Evolutionary conservation across 1,139 yeast genomes (phyloP).

Genomic region (Sugiyamaella sp.): DNA sequence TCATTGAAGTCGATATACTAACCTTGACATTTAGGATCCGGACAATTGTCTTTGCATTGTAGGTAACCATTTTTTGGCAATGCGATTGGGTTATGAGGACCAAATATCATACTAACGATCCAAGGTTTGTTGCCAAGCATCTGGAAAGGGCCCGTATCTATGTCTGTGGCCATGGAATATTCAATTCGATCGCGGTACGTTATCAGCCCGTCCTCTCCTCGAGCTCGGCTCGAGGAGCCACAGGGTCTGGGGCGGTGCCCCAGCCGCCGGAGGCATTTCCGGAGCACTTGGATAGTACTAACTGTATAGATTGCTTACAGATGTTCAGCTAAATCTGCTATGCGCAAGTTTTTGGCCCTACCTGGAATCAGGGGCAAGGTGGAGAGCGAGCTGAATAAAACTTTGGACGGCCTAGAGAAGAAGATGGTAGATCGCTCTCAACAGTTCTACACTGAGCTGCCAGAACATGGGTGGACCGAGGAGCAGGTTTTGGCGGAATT

Average conservation of each 20-base stretch:
- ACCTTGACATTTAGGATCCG: constrained; percentile 25
- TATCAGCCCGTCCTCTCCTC: not conserved
- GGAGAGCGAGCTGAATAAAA: constrained; percentile 58
- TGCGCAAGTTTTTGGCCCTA: constrained; percentile 29
- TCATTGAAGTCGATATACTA: too few species aligned
- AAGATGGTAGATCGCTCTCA: constrained; percentile 58
- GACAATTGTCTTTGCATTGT: constrained; percentile 33
- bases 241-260: not conserved
- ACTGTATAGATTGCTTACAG: constrained; percentile 20
- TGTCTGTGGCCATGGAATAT: constrained; percentile 25
- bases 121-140: constrained; percentile 24
- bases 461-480: constrained; percentile 57
- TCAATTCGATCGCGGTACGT: constrained; percentile 18
- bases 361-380: constrained; percentile 63
- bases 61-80: constrained; percentile 18
- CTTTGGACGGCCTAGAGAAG: constrained; percentile 54
- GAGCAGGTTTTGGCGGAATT: constrained; percentile 52
- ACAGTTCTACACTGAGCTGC: constrained; percentile 54
- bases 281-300: not conserved
- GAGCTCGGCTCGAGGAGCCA: not conserved
- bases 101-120: constrained; percentile 21
- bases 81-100: too few species aligned
- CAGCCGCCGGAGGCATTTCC: not conserved
- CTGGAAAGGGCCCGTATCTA: constrained; percentile 26
- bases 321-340: constrained; percentile 22